Evolutionary conservation across 106 monocot genomes (phyloP).

Genomic region (Allium cepa): DNA sequence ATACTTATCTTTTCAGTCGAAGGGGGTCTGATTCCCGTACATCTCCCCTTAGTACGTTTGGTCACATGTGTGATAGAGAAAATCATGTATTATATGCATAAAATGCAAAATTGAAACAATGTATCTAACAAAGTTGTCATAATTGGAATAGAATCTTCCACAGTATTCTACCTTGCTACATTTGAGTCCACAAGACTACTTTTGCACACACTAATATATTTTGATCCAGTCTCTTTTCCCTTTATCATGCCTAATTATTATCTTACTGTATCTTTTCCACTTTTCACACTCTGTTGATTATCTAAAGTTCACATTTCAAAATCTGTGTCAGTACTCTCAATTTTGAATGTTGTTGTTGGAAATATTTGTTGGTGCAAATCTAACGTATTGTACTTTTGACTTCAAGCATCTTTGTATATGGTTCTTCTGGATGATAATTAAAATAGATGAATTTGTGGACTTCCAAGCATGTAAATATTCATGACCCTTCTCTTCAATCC

Average conservation of each 20-base stretch:
- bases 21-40: slow-evolving; percentile 28
- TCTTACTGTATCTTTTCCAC: no score
- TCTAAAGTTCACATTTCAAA: no score
- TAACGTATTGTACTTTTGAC: no score
- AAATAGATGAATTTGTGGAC: no score
- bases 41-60: slow-evolving; percentile 21
- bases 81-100: slow-evolving; percentile 41
- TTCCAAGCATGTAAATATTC: no score
- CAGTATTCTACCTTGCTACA: slow-evolving; percentile 21
- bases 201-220: neutral
- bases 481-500: no score
- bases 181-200: neutral
- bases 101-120: slow-evolving; percentile 14
- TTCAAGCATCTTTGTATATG: no score
- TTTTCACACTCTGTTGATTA: no score
- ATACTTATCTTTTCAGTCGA: slow-evolving; percentile 29
- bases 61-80: slow-evolving; percentile 61
- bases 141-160: slow-evolving; percentile 79
- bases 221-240: neutral
- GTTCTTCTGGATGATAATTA: no score
- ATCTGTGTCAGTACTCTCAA: no score
- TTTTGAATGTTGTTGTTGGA: no score
- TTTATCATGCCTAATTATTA: neutral
- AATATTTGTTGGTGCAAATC: no score
- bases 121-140: slow-evolving; percentile 33